Evolutionary conservation across 495 filamentous ascomycete species (phyloP), one percentile per base, ranked within the genome.

Genomic region (Penicillium cinerascens): DNA sequence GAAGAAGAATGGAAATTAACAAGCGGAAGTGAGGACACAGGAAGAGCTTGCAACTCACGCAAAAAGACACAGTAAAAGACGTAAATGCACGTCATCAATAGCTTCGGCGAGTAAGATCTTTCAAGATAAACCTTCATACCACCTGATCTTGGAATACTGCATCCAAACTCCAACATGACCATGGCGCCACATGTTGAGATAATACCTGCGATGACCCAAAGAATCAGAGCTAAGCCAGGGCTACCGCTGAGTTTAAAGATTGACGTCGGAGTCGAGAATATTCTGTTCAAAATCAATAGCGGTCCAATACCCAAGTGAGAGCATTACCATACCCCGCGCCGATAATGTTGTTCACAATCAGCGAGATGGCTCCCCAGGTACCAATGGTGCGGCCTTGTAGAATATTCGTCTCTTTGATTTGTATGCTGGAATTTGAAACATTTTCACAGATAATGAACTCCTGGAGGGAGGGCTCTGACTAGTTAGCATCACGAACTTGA

Each of bases 61-160:
- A 66, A 46, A 27, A 66, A 59, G 15, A 59, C 46, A 42, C 63
- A 66, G 41, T 60, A 66, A 21, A 66, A 63, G 16, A 66, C 49
- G 40, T 66, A 66, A 1, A 62, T 46, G 38, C 63, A 66, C 6
- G 84, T 83, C 1, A 80, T 79, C 17, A 90, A 67, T 49, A 85
- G 81, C n/a, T 78, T 77, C 0, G 87, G 86, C 33, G 59, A 53
- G 37, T 54, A 66, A 3, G 59, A 60, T 10, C 57, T 51, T 55
- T 91, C 86, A 35, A 89, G 80, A 55, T 91, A 91, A 22, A 88
- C 81, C 62, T 88, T 88, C 39, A 80, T 76, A 13, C 85, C 86
- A 5, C 86, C 84, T 2, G 78, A 82, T 18, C 82, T 67, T 13
- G 85, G 84, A 45, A 87, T 72, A 75, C 85, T 84, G 60, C 74